phyloP scores from a whole-genome alignment of 2,329 filamentous ascomycete genomes.

The Aspergillus sp. region DNA sequence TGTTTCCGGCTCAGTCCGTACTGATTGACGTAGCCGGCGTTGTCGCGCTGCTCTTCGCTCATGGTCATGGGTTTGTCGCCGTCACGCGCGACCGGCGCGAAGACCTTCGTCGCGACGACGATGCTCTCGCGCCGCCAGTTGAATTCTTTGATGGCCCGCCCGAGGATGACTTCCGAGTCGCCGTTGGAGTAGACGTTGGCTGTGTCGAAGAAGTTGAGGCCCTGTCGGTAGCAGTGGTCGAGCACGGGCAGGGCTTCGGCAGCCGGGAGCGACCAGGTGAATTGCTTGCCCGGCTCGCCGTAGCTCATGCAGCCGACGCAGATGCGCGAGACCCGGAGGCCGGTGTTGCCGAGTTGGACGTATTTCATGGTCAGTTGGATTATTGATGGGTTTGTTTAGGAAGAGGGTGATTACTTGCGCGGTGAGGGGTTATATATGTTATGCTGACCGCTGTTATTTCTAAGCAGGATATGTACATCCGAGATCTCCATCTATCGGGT shows the following conservation, averaged over 20 bases:
- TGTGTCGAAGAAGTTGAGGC: slow-evolving; percentile 32
- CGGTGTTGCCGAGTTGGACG: slow-evolving; percentile 23
- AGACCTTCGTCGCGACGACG: slow-evolving; percentile 58
- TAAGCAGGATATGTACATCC: background rate
- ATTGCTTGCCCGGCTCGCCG: slow-evolving; percentile 17
- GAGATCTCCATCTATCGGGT: background rate
- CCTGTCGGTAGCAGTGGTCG: slow-evolving; percentile 25
- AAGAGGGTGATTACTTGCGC: background rate
- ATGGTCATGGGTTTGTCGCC: slow-evolving; percentile 32
- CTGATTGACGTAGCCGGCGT: slow-evolving; percentile 24
- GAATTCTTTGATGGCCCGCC: slow-evolving; percentile 60
- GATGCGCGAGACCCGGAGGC: slow-evolving; percentile 24
- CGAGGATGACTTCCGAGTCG: slow-evolving; percentile 51
- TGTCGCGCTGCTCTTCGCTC: slow-evolving; percentile 38
- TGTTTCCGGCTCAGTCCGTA: slow-evolving; percentile 58
- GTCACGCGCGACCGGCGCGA: slow-evolving; percentile 34
- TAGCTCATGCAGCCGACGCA: slow-evolving; percentile 27
- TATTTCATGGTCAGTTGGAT: slow-evolving; percentile 19
- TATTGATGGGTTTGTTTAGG: background rate
- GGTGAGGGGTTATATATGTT: background rate
- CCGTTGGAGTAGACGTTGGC: slow-evolving; percentile 56
- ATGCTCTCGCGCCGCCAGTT: slow-evolving; percentile 56
- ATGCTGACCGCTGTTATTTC: background rate
- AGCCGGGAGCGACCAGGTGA: slow-evolving; percentile 22
- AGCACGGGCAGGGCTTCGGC: slow-evolving; percentile 27